phyloP scores from a whole-genome alignment of 129 eudicot species.

The sunflower (Helianthus annuus) region HanXRQr2.0-SUNRISE NC_035439.2:131823049-131823548 shows the following conservation, averaged over 20 bases:
- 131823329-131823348: neutral
- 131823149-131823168: neutral
- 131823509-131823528: no score
- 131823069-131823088: slow-evolving; percentile 54
- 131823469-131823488: neutral
- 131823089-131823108: slow-evolving; percentile 57
- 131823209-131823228: slow-evolving; percentile 90
- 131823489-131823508: no score
- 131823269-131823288: neutral
- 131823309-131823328: neutral
- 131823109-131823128: slow-evolving; percentile 86
- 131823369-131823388: slow-evolving; percentile 98
- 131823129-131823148: neutral
- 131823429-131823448: slow-evolving; percentile 93
- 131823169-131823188: neutral
- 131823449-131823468: slow-evolving; percentile 60
- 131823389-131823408: slow-evolving; percentile 96
- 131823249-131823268: slow-evolving; percentile 31
- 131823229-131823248: slow-evolving; percentile 88
- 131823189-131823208: slow-evolving; percentile 27
- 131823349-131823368: slow-evolving; percentile 15
- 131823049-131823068: slow-evolving; percentile 54
- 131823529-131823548: no score
- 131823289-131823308: no score
- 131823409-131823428: slow-evolving; percentile 95